Conservation (phyloP, 257 asterid species). For the Salvia miltiorrhiza region DNA sequence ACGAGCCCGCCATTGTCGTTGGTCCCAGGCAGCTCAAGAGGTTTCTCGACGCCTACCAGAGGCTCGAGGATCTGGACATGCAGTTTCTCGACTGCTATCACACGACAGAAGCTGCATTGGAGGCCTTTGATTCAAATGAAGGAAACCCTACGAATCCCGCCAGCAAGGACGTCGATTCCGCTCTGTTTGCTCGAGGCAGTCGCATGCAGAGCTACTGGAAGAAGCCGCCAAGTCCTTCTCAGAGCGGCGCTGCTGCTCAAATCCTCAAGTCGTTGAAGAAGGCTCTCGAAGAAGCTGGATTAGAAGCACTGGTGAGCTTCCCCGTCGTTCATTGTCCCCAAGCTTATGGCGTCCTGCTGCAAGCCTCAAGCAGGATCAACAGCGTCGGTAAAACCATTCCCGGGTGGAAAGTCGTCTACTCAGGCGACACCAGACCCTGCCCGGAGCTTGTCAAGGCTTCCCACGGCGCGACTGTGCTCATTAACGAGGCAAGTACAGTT, state of each 20-base stretch:
- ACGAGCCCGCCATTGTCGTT: constrained; percentile 66
- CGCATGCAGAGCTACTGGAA: constrained; percentile 74
- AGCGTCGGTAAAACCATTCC: constrained; percentile 59
- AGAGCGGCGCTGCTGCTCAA: constrained; percentile 33
- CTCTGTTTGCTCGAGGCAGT: constrained; percentile 59
- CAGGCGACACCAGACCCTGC: constrained; percentile 98
- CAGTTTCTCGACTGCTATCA: constrained; percentile 80
- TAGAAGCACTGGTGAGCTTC: constrained; percentile 64
- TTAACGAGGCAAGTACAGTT: constrained; percentile 59
- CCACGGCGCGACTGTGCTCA: constrained; percentile 76
- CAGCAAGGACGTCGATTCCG: constrained; percentile 25
- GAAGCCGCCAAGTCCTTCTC: constrained; percentile 47
- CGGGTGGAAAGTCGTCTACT: constrained; percentile 93
- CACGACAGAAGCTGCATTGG: constrained; percentile 59
- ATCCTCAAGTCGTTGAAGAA: constrained; percentile 44
- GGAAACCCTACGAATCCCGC: constrained; percentile 3
- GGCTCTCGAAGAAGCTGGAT: constrained; percentile 61
- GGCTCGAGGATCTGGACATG: constrained; percentile 90
- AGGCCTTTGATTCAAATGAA: constrained; percentile 38
- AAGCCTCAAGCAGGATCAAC: constrained; percentile 59
- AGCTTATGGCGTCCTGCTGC: constrained; percentile 65
- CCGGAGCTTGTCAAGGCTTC: constrained; percentile 75
- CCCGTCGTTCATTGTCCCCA: constrained; percentile 91
- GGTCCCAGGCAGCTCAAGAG: constrained; percentile 92
- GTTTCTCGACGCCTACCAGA: constrained; percentile 88